Percentiles rank a stretch among this genome's conserved stretches.
phyloP scores from a whole-genome alignment of 2,329 filamentous ascomycete species.

The Colletotrichum cordylinicola region DNA sequence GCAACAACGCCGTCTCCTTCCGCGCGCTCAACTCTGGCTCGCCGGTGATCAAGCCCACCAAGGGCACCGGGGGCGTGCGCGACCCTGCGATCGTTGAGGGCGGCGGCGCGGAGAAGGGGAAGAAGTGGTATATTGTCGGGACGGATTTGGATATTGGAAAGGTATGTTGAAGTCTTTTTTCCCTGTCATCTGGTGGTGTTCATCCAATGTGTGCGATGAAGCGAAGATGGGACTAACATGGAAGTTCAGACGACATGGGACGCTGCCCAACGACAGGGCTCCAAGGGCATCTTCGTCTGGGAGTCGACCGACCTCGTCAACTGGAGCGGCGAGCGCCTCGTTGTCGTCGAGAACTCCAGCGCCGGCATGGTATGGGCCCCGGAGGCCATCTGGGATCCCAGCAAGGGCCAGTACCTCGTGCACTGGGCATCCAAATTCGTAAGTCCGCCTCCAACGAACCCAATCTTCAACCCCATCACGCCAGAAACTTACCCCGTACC shows the following conservation, averaged over 20 bases:
- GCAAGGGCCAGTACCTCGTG: constrained; percentile 44
- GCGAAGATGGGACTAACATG: neutral
- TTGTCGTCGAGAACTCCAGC: constrained; percentile 54
- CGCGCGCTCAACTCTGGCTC: constrained; percentile 53
- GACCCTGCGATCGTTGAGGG: constrained; percentile 56
- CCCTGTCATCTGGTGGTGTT: neutral
- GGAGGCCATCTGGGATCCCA: constrained; percentile 1
- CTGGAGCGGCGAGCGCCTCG: constrained; percentile 53
- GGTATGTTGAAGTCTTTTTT: constrained; percentile 24
- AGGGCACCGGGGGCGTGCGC: constrained; percentile 57
- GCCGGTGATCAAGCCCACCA: constrained; percentile 53
- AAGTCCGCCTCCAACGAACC: constrained; percentile 15
- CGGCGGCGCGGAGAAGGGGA: constrained; percentile 49
- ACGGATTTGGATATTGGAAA: constrained; percentile 59
- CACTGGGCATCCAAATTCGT: constrained; percentile 55
- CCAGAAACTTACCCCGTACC: neutral
- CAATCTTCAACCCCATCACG: neutral
- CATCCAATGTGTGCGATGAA: neutral
- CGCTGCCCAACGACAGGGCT: constrained; percentile 55
- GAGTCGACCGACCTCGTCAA: constrained; percentile 56
- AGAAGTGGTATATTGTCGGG: constrained; percentile 62
- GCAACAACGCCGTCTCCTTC: constrained; percentile 55
- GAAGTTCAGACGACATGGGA: constrained; percentile 55
- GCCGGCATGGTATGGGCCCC: constrained; percentile 67
- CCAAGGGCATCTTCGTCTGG: constrained; percentile 60